A percentile compares a stretch with the other conserved stretches of the same genome.
Evolutionary conservation across 1,284 basidiomycete genomes (phyloP).

Genomic region (Ganoderma boninense): DNA sequence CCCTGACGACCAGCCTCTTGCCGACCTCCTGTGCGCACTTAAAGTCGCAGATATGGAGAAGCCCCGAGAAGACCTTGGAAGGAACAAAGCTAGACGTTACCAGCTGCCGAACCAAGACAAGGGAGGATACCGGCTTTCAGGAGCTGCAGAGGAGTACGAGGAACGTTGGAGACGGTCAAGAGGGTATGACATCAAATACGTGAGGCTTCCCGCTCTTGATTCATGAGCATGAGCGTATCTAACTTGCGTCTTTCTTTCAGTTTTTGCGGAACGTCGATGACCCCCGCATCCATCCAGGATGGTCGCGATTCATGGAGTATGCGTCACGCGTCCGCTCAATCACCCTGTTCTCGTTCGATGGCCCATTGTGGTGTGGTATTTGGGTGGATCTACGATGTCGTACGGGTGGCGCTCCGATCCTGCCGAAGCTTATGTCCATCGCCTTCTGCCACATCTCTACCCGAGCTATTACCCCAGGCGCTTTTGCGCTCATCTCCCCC

Average conservation of each 20-base stretch:
- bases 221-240: neutral
- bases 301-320: neutral
- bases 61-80: neutral
- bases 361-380: neutral
- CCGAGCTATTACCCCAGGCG: neutral
- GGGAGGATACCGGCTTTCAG: neutral
- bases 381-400: neutral
- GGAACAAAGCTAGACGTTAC: neutral
- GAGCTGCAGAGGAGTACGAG: neutral
- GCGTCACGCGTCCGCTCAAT: neutral
- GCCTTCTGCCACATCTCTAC: neutral
- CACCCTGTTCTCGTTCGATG: conserved; percentile 2
- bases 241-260: neutral
- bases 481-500: conserved; percentile 7
- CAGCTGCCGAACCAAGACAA: neutral
- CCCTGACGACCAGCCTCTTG: conserved; percentile 1
- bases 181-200: neutral
- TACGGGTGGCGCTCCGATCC: neutral
- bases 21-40: neutral
- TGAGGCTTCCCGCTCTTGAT: neutral
- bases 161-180: neutral
- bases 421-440: neutral
- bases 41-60: neutral
- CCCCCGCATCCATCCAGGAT: neutral
- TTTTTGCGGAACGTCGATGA: neutral